These are phyloP conservation scores for Ricinus communis DNA, from an alignment of 345 rosid genomes.

Conservation along the genomic window DNA sequence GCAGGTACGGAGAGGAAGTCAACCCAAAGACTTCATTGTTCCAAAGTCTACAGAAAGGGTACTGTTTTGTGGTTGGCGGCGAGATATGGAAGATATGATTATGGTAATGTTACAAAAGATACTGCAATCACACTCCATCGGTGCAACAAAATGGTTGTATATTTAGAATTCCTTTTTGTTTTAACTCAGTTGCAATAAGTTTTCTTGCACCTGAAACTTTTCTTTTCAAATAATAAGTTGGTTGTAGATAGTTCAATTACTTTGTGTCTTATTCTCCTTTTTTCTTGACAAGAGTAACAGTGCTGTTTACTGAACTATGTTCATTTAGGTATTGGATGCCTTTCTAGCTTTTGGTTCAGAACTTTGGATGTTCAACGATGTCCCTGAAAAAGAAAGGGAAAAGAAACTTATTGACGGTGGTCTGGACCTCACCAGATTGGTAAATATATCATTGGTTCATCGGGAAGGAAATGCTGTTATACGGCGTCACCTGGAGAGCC, in stretches of 20 bases:
- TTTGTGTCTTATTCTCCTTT: background rate
- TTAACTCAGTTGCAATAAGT: slow-evolving; percentile 18
- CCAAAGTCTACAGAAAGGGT: slow-evolving; percentile 62
- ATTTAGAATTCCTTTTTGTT: slow-evolving; percentile 13
- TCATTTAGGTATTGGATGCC: slow-evolving; percentile 65
- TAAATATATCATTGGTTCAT: slow-evolving; percentile 53
- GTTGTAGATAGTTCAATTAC: background rate
- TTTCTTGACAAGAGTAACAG: background rate
- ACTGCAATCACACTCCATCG: slow-evolving; percentile 26
- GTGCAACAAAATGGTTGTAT: slow-evolving; percentile 36
- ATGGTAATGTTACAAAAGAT: slow-evolving; percentile 53
- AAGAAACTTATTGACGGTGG: slow-evolving; percentile 71
- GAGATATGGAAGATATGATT: slow-evolving; percentile 86
- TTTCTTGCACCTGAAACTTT: slow-evolving; percentile 12
- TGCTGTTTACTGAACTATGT: slow-evolving; percentile 13
- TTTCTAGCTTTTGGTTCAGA: slow-evolving; percentile 64
- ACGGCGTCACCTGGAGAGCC: slow-evolving; percentile 70
- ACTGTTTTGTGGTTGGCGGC: slow-evolving; percentile 77
- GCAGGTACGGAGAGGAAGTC: slow-evolving; percentile 70
- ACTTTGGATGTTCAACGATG: slow-evolving; percentile 90
- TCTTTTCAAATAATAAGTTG: background rate
- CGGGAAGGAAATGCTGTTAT: slow-evolving; percentile 78
- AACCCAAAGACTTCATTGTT: slow-evolving; percentile 54
- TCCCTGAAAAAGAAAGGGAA: slow-evolving; percentile 65
- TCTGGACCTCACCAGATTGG: slow-evolving; percentile 54